Evolutionary conservation across 2,329 filamentous ascomycete genomes (phyloP).

Genomic region (Paraconiothyrium sp.): DNA sequence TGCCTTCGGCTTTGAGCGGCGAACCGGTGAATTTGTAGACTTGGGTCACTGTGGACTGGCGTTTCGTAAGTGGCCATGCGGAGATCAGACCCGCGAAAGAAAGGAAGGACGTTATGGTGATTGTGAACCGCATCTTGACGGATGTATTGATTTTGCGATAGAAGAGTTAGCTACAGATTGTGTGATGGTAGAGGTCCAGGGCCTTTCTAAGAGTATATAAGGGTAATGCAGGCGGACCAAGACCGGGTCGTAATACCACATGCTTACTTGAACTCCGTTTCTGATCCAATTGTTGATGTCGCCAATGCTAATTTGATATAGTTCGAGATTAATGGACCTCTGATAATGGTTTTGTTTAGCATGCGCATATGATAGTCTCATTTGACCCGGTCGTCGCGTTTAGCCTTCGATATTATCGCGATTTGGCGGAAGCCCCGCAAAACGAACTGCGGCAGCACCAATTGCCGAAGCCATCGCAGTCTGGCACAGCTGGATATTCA

Average conservation of each 20-base stretch:
- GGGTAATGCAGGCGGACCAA: not conserved
- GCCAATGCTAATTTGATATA: conserved; percentile 7
- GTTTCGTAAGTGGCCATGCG: conserved; percentile 11
- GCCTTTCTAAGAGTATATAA: not conserved
- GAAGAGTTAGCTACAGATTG: not conserved
- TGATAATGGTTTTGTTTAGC: conserved; percentile 3
- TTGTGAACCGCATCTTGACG: conserved; percentile 26
- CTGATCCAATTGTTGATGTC: conserved; percentile 6
- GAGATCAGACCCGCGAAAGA: conserved; percentile 8
- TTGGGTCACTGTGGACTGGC: conserved; percentile 16
- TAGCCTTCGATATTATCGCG: conserved; percentile 25
- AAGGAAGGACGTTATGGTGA: conserved; percentile 14
- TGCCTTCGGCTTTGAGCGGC: conserved; percentile 22
- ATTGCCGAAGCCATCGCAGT: conserved; percentile 18
- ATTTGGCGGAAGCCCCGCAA: conserved; percentile 8
- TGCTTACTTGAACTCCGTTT: not conserved
- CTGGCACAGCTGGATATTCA: not conserved
- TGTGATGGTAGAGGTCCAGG: not conserved
- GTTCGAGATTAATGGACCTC: conserved; percentile 17
- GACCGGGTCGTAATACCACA: conserved; percentile 2
- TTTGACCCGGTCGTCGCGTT: conserved; percentile 12
- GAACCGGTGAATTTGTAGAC: conserved; percentile 24
- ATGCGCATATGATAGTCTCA: conserved; percentile 14
- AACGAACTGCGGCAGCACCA: conserved; percentile 9
- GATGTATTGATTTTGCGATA: not conserved